These are phyloP conservation scores for Lotmaria passim DNA, from an alignment of 208 protist genomes.

Conservation along the genomic window DNA sequence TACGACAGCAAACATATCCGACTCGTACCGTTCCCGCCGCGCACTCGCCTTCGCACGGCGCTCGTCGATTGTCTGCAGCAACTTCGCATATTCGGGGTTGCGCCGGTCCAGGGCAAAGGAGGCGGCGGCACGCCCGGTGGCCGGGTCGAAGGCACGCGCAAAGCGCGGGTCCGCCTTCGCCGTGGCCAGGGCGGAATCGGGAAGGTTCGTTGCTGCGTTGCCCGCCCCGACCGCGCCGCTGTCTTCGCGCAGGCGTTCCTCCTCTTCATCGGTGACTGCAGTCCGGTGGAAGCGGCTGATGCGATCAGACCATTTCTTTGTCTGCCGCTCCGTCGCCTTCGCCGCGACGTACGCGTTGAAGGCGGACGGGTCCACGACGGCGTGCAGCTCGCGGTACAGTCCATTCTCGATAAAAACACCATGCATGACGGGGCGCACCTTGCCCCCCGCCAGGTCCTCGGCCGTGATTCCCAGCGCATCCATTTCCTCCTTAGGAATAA, in stretches of 20 bases:
- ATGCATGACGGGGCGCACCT: slow-evolving; percentile 97
- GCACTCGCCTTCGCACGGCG: slow-evolving; percentile 67
- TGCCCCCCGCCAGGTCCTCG: slow-evolving; percentile 92
- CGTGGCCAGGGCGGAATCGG: slow-evolving; percentile 39
- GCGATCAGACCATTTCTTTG: slow-evolving; percentile 75
- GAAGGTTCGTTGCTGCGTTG: neutral
- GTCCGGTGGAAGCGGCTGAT: slow-evolving; percentile 85
- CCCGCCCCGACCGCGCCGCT: neutral
- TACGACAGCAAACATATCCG: slow-evolving; percentile 78
- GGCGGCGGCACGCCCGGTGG: slow-evolving; percentile 39
- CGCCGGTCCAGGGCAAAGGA: slow-evolving; percentile 75
- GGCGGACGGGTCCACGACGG: slow-evolving; percentile 88
- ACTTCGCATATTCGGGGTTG: slow-evolving; percentile 86
- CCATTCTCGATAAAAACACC: slow-evolving; percentile 97
- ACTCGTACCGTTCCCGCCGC: slow-evolving; percentile 76
- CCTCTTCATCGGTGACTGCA: slow-evolving; percentile 25
- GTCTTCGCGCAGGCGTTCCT: slow-evolving; percentile 7
- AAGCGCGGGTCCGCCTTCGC: slow-evolving; percentile 79
- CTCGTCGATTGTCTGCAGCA: slow-evolving; percentile 80
- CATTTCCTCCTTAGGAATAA: slow-evolving; percentile 96
- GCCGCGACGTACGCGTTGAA: slow-evolving; percentile 88
- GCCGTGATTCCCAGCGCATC: slow-evolving; percentile 76
- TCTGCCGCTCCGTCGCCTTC: slow-evolving; percentile 57
- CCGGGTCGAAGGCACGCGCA: slow-evolving; percentile 60
- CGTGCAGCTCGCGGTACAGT: slow-evolving; percentile 85